phyloP scores from a whole-genome alignment of 108 stramenopile species.

The Thalassiosira profunda region DNA sequence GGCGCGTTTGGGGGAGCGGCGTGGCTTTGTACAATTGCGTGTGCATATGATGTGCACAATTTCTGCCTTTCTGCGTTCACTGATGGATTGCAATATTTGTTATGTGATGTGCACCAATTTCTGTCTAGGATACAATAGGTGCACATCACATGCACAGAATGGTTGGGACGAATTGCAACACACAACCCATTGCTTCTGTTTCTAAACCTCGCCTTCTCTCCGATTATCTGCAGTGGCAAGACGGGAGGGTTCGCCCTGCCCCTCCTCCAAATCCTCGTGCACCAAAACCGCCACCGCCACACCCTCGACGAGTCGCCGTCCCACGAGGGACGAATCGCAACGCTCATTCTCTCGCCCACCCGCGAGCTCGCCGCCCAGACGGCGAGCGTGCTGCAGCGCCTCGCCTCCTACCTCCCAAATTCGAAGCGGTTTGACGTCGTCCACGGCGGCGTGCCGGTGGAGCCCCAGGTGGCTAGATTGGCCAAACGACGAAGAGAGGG shows the following conservation, averaged over 20 bases:
- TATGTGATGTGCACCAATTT: no score
- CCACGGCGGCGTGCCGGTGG: slow-evolving; percentile 68
- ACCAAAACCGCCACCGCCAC: slow-evolving; percentile 21
- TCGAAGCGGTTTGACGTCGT: slow-evolving; percentile 43
- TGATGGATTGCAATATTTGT: no score
- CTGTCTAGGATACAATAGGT: no score
- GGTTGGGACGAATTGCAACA: no score
- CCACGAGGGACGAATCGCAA: slow-evolving; percentile 37
- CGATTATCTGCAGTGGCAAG: slow-evolving; percentile 69
- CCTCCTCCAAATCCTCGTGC: slow-evolving; percentile 67
- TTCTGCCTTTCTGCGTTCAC: no score
- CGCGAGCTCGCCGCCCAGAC: slow-evolving; percentile 96
- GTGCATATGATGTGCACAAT: no score
- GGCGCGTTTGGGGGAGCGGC: no score
- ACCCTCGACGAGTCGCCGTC: slow-evolving; percentile 7
- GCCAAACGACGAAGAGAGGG: slow-evolving; percentile 41
- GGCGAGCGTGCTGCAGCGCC: slow-evolving; percentile 45
- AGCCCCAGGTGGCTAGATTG: slow-evolving; percentile 62
- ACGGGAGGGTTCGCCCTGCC: slow-evolving; percentile 93
- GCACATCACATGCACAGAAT: no score
- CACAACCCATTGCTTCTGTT: not conserved
- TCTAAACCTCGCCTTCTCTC: not conserved
- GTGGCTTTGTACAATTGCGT: no score
- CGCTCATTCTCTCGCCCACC: slow-evolving; percentile 92
- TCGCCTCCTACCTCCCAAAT: slow-evolving; percentile 47